Conservation (phyloP, 495 filamentous ascomycete genomes). For the Penicillium macrosclerotiorum region DNA sequence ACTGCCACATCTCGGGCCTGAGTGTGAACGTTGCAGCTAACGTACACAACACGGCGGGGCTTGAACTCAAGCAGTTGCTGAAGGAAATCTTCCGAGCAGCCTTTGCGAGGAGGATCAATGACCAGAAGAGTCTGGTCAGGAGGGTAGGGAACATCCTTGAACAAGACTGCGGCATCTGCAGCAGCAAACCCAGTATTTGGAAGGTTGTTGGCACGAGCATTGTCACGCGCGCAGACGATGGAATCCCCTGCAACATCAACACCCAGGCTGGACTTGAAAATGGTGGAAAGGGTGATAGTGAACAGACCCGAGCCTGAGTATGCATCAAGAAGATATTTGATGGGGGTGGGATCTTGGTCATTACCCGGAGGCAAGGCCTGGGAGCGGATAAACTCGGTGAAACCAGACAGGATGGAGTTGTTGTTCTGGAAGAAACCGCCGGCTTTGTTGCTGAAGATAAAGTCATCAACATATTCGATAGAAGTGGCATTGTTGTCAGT, state of each 20-base stretch:
- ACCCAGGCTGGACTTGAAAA: constrained; percentile 69
- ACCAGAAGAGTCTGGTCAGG: constrained; percentile 82
- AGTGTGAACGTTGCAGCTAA: constrained; percentile 96
- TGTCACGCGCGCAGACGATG: constrained; percentile 70
- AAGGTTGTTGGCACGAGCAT: constrained; percentile 77
- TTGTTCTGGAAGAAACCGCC: constrained; percentile 99
- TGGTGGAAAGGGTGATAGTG: constrained; percentile 83
- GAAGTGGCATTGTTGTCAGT: constrained; percentile 77
- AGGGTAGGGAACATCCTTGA: constrained; percentile 67
- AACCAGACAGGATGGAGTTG: constrained; percentile 90
- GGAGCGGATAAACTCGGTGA: constrained; percentile 87
- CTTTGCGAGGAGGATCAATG: constrained; percentile 92
- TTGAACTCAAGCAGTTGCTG: constrained; percentile 71
- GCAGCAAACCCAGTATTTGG: constrained; percentile 72
- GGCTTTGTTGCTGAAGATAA: constrained; percentile 83
- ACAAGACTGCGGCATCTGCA: constrained; percentile 79
- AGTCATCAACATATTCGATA: constrained; percentile 83
- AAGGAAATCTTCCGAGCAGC: constrained; percentile 84
- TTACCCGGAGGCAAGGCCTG: constrained; percentile 58
- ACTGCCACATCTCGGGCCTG: constrained; percentile 90
- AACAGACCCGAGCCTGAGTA: constrained; percentile 98
- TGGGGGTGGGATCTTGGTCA: constrained; percentile 38
- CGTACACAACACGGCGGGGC: constrained; percentile 81
- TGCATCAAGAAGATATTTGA: constrained; percentile 89
- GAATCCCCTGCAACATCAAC: constrained; percentile 70